Conservation (phyloP, 2,329 filamentous ascomycete species). For the Diaporthe citrichinensis region DNA sequence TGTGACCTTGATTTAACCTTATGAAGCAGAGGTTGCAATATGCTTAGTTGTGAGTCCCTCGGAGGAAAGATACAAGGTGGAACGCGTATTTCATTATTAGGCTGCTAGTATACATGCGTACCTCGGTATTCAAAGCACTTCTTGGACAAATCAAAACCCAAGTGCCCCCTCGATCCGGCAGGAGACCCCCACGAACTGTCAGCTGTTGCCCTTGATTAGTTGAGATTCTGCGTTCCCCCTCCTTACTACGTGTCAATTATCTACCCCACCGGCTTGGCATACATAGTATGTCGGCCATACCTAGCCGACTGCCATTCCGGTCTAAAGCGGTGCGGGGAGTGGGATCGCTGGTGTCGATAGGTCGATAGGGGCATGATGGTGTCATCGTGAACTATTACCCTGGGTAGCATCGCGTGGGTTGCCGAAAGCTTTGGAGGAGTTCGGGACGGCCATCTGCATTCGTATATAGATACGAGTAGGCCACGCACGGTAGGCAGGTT, state of each 20-base stretch:
- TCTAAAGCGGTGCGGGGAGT: slow-evolving; percentile 16
- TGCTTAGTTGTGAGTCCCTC: background rate
- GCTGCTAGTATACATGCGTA: background rate
- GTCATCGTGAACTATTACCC: background rate
- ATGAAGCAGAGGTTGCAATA: background rate
- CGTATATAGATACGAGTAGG: background rate
- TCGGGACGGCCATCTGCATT: background rate
- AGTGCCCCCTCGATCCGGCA: background rate
- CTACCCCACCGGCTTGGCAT: slow-evolving; percentile 22
- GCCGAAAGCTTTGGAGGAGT: background rate
- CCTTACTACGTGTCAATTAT: background rate
- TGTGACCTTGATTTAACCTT: background rate
- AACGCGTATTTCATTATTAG: background rate
- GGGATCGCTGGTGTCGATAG: slow-evolving; percentile 7
- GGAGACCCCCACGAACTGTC: background rate
- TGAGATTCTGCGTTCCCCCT: background rate
- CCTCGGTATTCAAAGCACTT: background rate
- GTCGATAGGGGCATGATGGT: slow-evolving; percentile 12
- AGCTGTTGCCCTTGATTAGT: background rate
- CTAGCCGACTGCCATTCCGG: slow-evolving; percentile 2
- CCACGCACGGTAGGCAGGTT: background rate
- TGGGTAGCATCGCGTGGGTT: background rate
- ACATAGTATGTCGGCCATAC: background rate
- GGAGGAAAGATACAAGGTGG: background rate
- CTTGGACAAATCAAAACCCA: too few relatives aligned